phyloP scores from a whole-genome alignment of 768 basidiomycete genomes.

The Phanerochaete sordida region DNA sequence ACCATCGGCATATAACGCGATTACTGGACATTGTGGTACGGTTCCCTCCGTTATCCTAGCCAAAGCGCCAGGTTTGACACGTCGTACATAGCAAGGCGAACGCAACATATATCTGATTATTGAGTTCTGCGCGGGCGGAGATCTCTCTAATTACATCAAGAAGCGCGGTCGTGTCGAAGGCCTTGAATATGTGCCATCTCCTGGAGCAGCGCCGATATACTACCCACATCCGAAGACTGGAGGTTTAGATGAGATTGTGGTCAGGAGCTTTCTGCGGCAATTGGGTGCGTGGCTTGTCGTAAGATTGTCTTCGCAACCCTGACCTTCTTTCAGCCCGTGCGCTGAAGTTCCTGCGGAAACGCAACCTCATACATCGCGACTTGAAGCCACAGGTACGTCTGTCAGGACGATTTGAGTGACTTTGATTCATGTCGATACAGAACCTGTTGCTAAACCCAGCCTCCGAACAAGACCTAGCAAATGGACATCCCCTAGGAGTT shows the following conservation, averaged over 20 bases:
- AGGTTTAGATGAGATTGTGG: constrained; percentile 86
- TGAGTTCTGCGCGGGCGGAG: constrained; percentile 95
- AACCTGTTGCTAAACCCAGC: constrained; percentile 90
- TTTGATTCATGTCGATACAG: constrained; percentile 34
- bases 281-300: constrained; percentile 50
- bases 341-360: constrained; percentile 84
- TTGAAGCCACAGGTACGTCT: constrained; percentile 85
- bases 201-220: constrained; percentile 70
- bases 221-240: constrained; percentile 91
- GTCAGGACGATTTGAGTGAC: no score
- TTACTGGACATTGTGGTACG: constrained; percentile 89
- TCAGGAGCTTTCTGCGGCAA: constrained; percentile 90
- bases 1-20: constrained; percentile 90
- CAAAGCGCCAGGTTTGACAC: background rate
- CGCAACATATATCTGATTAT: constrained; percentile 91
- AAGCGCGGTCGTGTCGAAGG: constrained; percentile 92
- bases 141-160: constrained; percentile 96
- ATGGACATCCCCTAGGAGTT: constrained; percentile 88
- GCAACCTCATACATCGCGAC: constrained; percentile 93
- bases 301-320: background rate
- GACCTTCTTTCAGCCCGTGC: constrained; percentile 67
- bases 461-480: constrained; percentile 69
- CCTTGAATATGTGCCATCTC: constrained; percentile 73
- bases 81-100: constrained; percentile 55
- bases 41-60: constrained; percentile 4